Conservation (phyloP, 805 yeast genomes). For the Kodamaea kakaduensis region DNA sequence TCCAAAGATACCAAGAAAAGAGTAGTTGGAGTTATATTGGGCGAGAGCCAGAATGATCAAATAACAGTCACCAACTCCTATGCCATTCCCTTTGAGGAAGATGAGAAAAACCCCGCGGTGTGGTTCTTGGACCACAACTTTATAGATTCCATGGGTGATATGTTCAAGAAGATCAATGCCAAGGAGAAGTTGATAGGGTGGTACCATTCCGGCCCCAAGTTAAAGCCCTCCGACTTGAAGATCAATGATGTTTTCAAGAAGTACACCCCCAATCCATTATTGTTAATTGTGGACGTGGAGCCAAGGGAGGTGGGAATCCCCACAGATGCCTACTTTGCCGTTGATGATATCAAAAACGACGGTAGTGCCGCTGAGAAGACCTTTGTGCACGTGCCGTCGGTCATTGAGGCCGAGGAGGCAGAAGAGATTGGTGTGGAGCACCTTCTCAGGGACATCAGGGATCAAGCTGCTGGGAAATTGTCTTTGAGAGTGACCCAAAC, state of each 20-base stretch:
- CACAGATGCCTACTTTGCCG: conserved; percentile 89
- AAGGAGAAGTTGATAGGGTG: conserved; percentile 96
- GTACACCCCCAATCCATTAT: conserved; percentile 75
- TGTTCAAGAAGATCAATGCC: conserved; percentile 97
- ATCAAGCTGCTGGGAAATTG: conserved; percentile 92
- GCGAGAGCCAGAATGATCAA: conserved; percentile 57
- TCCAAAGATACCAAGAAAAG: conserved; percentile 69
- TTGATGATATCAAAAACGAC: conserved; percentile 94
- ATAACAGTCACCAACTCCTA: conserved; percentile 85
- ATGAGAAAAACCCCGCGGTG: conserved; percentile 81
- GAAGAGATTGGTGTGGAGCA: conserved; percentile 99
- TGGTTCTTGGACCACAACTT: conserved; percentile 98
- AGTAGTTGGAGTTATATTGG: conserved; percentile 91
- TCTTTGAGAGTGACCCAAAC: conserved; percentile 86
- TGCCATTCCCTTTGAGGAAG: conserved; percentile 98
- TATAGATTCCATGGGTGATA: conserved; percentile 93
- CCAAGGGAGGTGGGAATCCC: conserved; percentile 87
- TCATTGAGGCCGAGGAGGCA: conserved; percentile 96
- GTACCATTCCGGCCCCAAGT: conserved; percentile 97
- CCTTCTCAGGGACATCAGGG: conserved; percentile 86
- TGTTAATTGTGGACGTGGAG: conserved; percentile 87
- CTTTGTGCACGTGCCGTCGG: conserved; percentile 87
- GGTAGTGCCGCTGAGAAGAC: conserved; percentile 92
- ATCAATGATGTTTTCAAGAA: conserved; percentile 85
- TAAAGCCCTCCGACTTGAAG: conserved; percentile 80